Percentiles rank a stretch among this genome's conserved stretches.
phyloP scores from a whole-genome alignment of 2,329 filamentous ascomycete species.

The Delphinella strobiligena region DNA sequence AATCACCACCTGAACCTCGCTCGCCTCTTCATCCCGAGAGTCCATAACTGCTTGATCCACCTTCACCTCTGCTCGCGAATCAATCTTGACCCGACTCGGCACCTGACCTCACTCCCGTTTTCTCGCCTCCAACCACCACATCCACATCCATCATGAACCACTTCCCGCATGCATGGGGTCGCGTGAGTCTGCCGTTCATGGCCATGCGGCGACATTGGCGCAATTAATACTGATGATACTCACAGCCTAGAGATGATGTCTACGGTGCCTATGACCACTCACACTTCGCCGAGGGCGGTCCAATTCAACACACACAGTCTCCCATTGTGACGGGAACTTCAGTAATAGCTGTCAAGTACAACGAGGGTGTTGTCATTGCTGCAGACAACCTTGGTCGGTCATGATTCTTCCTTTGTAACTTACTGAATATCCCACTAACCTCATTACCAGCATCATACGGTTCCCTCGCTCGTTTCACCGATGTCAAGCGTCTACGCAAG shows the following conservation, averaged over 20 bases:
- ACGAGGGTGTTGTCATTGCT: constrained; percentile 89
- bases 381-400: constrained; percentile 83
- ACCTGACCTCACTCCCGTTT: background rate
- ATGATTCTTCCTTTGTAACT: too few relatives aligned
- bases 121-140: background rate
- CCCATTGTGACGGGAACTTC: constrained; percentile 95
- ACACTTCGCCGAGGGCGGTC: constrained; percentile 55
- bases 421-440: too few relatives aligned
- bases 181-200: constrained; percentile 34
- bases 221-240: constrained; percentile 23
- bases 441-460: constrained; percentile 68
- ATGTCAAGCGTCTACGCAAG: constrained; percentile 85
- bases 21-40: too few relatives aligned
- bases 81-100: too few relatives aligned
- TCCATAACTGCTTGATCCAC: too few relatives aligned
- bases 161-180: constrained; percentile 53
- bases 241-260: constrained; percentile 87
- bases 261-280: constrained; percentile 88
- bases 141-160: constrained; percentile 45
- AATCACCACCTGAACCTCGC: too few relatives aligned
- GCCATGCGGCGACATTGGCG: constrained; percentile 17
- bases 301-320: constrained; percentile 78
- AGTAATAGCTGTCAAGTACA: constrained; percentile 89
- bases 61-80: too few relatives aligned
- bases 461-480: constrained; percentile 85